Base-by-base conservation (phyloP, 2,329 filamentous ascomycete genomes). In the Incumbomyces delicatus region DNA sequence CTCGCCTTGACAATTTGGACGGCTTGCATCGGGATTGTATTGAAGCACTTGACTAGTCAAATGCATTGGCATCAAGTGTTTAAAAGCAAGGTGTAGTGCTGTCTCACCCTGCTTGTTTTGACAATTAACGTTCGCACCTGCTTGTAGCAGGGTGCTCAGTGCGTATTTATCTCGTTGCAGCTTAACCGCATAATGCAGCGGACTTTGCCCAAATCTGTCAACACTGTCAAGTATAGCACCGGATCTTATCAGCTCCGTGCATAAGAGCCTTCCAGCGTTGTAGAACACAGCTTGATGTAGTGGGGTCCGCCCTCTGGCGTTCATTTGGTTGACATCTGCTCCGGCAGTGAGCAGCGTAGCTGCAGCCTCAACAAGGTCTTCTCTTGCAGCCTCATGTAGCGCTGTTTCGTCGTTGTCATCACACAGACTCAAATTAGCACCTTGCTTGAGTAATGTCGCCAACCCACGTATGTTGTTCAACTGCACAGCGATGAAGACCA, bases 51-150 rank as follows among this genome's bases (percentile, higher is more conserved):
- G 5, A 5, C 22, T 27, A 8, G 22, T 27, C 22, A 27, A 27
- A 8, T 27, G 8, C 22, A 8, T 4, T 4, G 22, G 22, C 22
- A 27, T 27, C 8, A 27, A 27, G 8, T 27, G 22, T 27, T 27
- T 27, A 27, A 27, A 5, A 8, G 57, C 63, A 38, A 61, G 42
- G 32, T 64, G 61, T 13, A 66, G 44, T 4, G 60, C 57, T 2
- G 63, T 64, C 13, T 60, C 58, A 0, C 60, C 62, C 33, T 63
- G 16, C 39, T 50, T 33, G 10, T n/a, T 47, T 42, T 29, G 17
- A 18, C 8, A 6, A 18, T 35, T 18, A 14, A 44, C 41, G 8
- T 27, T 27, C 10, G 30, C 45, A 3, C 33, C 39, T n/a, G 34
- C 14, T 29, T 34, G 7, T 2, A 45, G 46, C 41, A 45, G 52